Evolutionary conservation across 2,329 filamentous ascomycete species (phyloP).

Genomic region (Aspergillus sp.): DNA sequence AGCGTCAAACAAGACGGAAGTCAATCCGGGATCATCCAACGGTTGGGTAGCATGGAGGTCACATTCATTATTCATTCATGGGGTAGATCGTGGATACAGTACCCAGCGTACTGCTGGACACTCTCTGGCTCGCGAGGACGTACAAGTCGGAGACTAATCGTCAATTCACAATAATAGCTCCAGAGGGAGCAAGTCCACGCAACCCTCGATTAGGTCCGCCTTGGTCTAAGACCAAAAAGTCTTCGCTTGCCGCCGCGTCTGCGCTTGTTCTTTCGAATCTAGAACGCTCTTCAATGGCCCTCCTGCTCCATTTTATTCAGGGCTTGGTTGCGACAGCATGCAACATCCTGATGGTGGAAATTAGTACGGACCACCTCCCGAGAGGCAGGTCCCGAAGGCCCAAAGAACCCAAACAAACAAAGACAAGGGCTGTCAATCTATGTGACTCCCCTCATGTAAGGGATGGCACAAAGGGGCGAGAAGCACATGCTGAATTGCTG

Average conservation of each 20-base stretch:
- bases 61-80: neutral
- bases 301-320: neutral
- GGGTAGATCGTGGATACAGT: neutral
- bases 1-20: neutral
- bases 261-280: constrained; percentile 11
- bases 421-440: neutral
- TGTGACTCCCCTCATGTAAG: neutral
- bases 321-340: neutral
- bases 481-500: neutral
- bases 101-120: neutral
- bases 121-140: neutral
- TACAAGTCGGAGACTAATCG: too few species aligned
- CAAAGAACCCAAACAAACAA: neutral
- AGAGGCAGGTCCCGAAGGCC: neutral
- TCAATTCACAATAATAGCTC: too few species aligned
- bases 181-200: neutral
- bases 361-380: neutral
- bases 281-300: neutral
- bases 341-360: neutral
- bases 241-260: constrained; percentile 8
- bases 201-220: neutral
- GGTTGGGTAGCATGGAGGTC: neutral
- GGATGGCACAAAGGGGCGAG: neutral
- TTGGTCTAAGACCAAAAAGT: neutral
- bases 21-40: neutral